Conservation (phyloP, 2,329 filamentous ascomycete genomes). For the Lomentospora prolificans region DNA sequence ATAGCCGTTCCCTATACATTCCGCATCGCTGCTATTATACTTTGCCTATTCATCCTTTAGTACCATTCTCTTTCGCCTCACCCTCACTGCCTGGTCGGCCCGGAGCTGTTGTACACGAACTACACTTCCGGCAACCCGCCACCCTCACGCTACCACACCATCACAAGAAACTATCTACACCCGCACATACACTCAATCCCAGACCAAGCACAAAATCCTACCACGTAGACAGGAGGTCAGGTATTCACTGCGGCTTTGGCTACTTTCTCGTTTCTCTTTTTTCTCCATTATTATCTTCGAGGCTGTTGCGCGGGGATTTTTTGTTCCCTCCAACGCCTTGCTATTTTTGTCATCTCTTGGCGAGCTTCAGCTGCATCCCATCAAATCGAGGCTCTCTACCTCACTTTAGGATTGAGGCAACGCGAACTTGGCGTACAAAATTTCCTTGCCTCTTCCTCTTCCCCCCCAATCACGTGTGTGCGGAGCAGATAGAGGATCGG, state of each 20-base stretch:
- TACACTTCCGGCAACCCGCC: background rate
- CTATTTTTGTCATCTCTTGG: constrained; percentile 3
- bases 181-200: background rate
- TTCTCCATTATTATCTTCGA: too few relatives aligned
- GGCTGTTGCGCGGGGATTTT: background rate
- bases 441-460: background rate
- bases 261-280: background rate
- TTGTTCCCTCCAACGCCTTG: background rate
- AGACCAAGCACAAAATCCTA: background rate
- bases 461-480: background rate
- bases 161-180: background rate
- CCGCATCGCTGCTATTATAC: constrained; percentile 1
- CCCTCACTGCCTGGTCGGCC: background rate
- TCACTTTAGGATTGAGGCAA: background rate
- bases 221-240: background rate
- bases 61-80: background rate
- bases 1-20: background rate
- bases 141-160: background rate
- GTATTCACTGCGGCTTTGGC: background rate
- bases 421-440: background rate
- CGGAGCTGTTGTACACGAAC: background rate
- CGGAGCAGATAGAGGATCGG: background rate
- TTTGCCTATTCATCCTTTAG: background rate
- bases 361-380: background rate
- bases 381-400: background rate